Percentiles rank a stretch among this genome's conserved stretches.
These are phyloP conservation scores for Mycena rosella DNA, from an alignment of 768 basidiomycete genomes.

Conservation along the genomic window DNA sequence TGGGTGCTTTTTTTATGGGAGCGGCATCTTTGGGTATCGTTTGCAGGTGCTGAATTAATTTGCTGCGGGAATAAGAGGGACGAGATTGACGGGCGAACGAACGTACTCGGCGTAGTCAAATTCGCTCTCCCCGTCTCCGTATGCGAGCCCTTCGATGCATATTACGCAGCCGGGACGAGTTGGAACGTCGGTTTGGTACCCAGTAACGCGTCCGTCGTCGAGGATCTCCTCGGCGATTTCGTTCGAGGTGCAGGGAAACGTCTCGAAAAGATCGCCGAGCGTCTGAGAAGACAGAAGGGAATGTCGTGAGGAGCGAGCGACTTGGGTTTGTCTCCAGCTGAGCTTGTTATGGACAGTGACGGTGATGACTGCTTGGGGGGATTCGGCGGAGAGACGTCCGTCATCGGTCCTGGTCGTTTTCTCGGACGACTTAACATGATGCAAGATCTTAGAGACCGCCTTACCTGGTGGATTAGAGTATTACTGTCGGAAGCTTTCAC, in stretches of 20 bases:
- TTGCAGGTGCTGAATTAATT: conserved; percentile 55
- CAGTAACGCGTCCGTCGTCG: conserved; percentile 47
- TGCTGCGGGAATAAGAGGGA: conserved; percentile 50
- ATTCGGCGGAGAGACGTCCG: conserved; percentile 36
- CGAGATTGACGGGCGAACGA: conserved; percentile 7
- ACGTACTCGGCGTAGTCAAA: conserved; percentile 70
- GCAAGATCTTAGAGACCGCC: conserved; percentile 11
- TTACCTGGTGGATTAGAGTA: conserved; percentile 59
- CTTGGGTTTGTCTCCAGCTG: conserved; percentile 70
- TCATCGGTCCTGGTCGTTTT: conserved; percentile 42
- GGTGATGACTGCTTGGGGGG: conserved; percentile 63
- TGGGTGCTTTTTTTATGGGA: conserved; percentile 53
- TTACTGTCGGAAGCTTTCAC: conserved; percentile 79
- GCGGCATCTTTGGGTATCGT: conserved; percentile 47
- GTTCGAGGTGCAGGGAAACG: conserved; percentile 74
- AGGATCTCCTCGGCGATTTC: conserved; percentile 60
- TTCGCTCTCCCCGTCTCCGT: conserved; percentile 64
- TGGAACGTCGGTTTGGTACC: conserved; percentile 42
- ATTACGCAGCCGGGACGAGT: conserved; percentile 60
- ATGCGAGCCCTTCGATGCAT: conserved; percentile 71
- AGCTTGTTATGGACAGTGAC: conserved; percentile 72
- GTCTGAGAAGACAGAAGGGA: conserved; percentile 79
- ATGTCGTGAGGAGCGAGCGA: conserved; percentile 77
- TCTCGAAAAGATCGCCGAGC: conserved; percentile 69
- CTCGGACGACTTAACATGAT: conserved; percentile 36